Percentiles rank a stretch among this genome's conserved stretches.
Evolutionary conservation across 1,284 basidiomycete species (phyloP).

Genomic region (Hemileia vastatrix): DNA sequence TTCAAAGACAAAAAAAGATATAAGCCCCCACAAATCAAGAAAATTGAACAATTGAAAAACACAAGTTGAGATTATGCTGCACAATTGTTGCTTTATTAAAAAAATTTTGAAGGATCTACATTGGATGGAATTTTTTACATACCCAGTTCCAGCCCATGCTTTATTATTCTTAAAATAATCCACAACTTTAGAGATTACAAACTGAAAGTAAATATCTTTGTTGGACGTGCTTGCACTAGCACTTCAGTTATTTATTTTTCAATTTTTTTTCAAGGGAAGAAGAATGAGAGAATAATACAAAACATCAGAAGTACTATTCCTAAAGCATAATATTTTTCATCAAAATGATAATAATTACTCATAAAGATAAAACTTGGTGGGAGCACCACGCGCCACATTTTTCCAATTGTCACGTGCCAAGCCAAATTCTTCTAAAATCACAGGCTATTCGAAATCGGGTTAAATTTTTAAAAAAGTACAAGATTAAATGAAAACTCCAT

Average conservation of each 20-base stretch:
- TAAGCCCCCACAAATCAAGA: not conserved
- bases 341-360: no score
- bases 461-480: no score
- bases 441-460: slow-evolving; percentile 25
- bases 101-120: no score
- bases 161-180: slow-evolving; percentile 23
- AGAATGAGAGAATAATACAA: no score
- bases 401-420: slow-evolving; percentile 35
- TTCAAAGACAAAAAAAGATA: not conserved
- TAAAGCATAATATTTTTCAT: no score
- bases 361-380: slow-evolving; percentile 18
- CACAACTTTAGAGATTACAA: slow-evolving; percentile 24
- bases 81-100: no score
- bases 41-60: no score
- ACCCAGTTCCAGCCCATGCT: slow-evolving; percentile 19
- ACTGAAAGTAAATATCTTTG: slow-evolving; percentile 28
- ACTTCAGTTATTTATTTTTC: slow-evolving; percentile 17
- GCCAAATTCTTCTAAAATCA: slow-evolving; percentile 34
- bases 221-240: slow-evolving; percentile 26
- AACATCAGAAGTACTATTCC: no score
- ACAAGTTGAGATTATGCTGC: no score
- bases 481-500: no score
- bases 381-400: slow-evolving; percentile 23
- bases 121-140: not conserved
- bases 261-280: not conserved